Evolutionary conservation across 495 filamentous ascomycete species (phyloP), one percentile per base, ranked within the genome.

Genomic region (Xylaria flabelliformis): DNA sequence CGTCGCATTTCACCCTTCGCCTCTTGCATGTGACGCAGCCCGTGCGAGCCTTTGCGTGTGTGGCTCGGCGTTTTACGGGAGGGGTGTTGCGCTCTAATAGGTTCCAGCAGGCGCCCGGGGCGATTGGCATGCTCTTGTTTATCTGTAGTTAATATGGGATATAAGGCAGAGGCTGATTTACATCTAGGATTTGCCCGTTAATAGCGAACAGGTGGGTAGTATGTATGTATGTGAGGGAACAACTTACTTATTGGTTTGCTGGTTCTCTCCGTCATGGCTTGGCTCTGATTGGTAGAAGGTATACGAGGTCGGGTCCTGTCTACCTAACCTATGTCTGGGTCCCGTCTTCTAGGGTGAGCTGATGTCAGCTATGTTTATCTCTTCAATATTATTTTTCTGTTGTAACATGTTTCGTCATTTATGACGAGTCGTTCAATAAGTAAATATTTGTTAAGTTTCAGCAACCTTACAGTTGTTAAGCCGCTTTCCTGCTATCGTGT

Each of bases 1-100:
- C 89, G 70, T 89, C 88, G 64, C 89, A 91, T 77, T 91, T 90
- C 66, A 91, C 84, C 3, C 67, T 69, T 15, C 79, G 75, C 29
- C 34, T 74, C 72, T 81, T 81, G 75, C 79, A 81, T 55, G 79
- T 81, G 55, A 61, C 63, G 48, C 79, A 81, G 8, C 79, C 79
- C 7, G 79, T 80, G 4, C 78, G 77, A 2, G 79, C 79, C 50
- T 81, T 81, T 1, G 76, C 51, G 50, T 75, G 74, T 1, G 69
- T 68, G 68, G 65, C 63, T 39, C 76, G 64, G 19, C 72, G 75
- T 48, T 73, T 74, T 9, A 58, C n/a, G 36, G 73, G 72, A 12
- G 75, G 69, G 4, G 53, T 34, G 41, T 64, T 41, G 39, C 75
- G 75, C 48, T 76, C 72, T 39, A 76, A 62, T 21, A 76, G 67